Evolutionary conservation across 345 rosid genomes (phyloP).

Genomic region (Linum trigynum): DNA sequence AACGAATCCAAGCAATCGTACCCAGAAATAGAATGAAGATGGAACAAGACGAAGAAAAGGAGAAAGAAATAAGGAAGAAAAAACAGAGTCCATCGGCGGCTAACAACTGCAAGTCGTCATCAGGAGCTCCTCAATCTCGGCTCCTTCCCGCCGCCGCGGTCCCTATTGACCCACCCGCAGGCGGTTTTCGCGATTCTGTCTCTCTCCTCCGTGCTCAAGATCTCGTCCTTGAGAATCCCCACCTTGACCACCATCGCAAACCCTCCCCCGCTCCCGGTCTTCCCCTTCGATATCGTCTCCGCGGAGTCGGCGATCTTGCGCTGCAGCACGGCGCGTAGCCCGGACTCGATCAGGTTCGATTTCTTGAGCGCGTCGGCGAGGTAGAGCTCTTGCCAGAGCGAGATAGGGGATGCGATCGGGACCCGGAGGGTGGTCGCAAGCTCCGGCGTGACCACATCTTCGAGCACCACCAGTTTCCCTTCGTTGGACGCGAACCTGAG

Average conservation of each 20-base stretch:
- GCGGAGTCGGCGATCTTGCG: constrained; percentile 3
- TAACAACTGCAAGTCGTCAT: too few species aligned
- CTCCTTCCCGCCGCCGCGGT: too few species aligned
- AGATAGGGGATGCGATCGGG: constrained; percentile 6
- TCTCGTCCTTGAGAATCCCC: constrained; percentile 2
- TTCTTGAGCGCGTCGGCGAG: background rate
- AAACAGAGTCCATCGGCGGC: background rate
- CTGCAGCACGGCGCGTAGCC: background rate
- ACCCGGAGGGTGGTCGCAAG: constrained; percentile 1
- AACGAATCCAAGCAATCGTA: too few species aligned
- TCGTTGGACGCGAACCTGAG: constrained; percentile 8
- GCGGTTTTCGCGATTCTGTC: background rate
- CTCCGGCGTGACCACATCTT: constrained; percentile 10
- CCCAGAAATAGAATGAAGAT: too few species aligned
- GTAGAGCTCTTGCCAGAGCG: constrained; percentile 12
- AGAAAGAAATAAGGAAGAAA: background rate
- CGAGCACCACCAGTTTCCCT: background rate
- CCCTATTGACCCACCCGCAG: background rate
- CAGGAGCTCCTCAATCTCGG: background rate
- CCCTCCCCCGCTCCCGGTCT: background rate
- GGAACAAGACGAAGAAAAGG: too few species aligned
- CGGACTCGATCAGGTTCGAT: constrained; percentile 2
- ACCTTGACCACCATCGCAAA: constrained; percentile 1
- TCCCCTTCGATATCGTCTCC: background rate
- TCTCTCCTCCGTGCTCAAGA: constrained; percentile 3